Conservation (phyloP, 345 rosid genomes). For the Eucalyptus erythrocorys region DNA sequence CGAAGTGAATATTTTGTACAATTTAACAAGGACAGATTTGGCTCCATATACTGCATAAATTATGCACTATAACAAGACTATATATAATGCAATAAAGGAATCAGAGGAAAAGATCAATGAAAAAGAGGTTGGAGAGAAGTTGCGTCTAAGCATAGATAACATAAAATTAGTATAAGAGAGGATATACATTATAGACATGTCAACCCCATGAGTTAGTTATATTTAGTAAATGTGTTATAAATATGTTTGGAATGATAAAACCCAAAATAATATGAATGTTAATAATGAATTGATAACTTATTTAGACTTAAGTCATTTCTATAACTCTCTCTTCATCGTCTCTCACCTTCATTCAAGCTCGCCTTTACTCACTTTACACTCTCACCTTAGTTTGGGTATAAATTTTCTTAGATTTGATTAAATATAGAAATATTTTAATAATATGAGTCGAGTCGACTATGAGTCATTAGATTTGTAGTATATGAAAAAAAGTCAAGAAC, state of each 20-base stretch:
- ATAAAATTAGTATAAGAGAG: background rate
- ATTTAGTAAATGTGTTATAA: background rate
- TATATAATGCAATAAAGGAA: background rate
- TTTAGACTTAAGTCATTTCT: too few relatives aligned
- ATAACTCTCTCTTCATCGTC: background rate
- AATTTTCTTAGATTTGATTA: too few relatives aligned
- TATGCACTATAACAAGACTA: background rate
- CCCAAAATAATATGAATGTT: background rate
- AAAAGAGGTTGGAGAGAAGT: background rate
- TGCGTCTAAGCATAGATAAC: background rate
- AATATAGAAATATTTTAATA: too few relatives aligned
- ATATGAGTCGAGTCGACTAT: background rate
- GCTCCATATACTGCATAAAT: background rate
- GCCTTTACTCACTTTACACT: background rate
- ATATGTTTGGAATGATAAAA: background rate
- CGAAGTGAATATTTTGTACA: background rate
- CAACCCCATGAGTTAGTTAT: background rate
- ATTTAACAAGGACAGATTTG: background rate
- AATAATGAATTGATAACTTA: background rate
- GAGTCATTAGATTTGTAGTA: background rate
- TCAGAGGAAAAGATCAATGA: background rate
- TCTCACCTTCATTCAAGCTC: background rate
- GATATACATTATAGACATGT: background rate
- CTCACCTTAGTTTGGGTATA: background rate
- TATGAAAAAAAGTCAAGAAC: fast-evolving